Percentiles rank a stretch among this genome's conserved stretches.
phyloP scores from a whole-genome alignment of 164 flowering plant species.

The Berberis thunbergii region DNA sequence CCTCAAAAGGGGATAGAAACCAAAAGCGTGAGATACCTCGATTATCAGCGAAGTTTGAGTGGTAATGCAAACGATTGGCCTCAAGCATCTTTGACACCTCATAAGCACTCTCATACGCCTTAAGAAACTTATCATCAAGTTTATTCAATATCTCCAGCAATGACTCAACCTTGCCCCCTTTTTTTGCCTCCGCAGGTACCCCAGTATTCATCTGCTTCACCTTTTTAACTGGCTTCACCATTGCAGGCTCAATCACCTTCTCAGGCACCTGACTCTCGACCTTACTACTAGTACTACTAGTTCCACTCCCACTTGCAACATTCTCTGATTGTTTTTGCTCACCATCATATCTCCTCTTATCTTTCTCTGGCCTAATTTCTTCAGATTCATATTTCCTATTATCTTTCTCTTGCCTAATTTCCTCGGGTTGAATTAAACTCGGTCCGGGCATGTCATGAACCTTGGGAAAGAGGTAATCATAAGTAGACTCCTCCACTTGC shows the following conservation, averaged over 20 bases:
- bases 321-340: conserved; percentile 12
- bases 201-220: conserved; percentile 25
- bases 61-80: conserved; percentile 80
- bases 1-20: background rate
- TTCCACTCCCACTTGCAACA: background rate
- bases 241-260: conserved; percentile 14
- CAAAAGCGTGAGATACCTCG: conserved; percentile 35
- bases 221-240: conserved; percentile 18
- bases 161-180: conserved; percentile 17
- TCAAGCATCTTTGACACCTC: conserved; percentile 85
- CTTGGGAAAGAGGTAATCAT: conserved; percentile 32
- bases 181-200: conserved; percentile 29
- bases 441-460: conserved; percentile 37
- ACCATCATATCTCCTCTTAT: background rate
- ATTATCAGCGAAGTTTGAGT: conserved; percentile 85
- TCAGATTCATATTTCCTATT: no score
- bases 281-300: conserved; percentile 10
- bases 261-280: conserved; percentile 6
- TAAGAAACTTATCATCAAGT: conserved; percentile 72
- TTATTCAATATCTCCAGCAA: conserved; percentile 42
- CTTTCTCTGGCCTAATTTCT: conserved; percentile 1
- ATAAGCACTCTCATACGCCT: conserved; percentile 67
- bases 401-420: conserved; percentile 9
- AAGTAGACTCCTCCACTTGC: conserved; percentile 7
- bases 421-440: conserved; percentile 30